Evolutionary conservation across 2,329 filamentous ascomycete genomes (phyloP), one percentile per base, ranked within the genome.

Genomic region (Pyrenophora teres): DNA sequence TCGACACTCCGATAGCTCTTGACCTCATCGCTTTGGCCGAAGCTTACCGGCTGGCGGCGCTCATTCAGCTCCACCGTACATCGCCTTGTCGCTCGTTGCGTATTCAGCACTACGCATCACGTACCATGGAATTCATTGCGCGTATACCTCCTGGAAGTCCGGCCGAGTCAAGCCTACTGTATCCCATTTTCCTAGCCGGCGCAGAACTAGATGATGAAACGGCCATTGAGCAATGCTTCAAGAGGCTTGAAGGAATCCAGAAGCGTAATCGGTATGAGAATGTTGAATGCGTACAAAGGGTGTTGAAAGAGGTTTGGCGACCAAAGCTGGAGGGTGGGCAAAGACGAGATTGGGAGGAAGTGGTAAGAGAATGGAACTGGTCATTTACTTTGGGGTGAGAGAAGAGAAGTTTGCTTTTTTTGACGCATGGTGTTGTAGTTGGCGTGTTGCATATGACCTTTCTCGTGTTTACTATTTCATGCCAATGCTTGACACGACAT

Each of bases 11-110:
- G 2, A 54, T 69, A 30, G 69, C 69, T 2, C 64, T 73, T 6
- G 70, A 73, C 40, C 59, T 73, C 13, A 69, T 73, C 13, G 68
- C 70, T 6, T 56, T 73, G 13, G 70, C 70, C 10, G 70, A 73
- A 50, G 51, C 68, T 2, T 73, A 71, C 33, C 68, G 70, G 13
- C 52, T 71, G 9, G 69, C 68, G 4, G 69, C 69, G 3, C 61
- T 73, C 13, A 72, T 73, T 16, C 69, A 72, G 32, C 58, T 73
- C 13, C 71, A 73, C 39, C 67, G 69, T 7, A 69, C 57, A 13
- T 73, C 70, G 1, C 44, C 62, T 4, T 38, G 53, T 6, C 67
- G 71, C 40, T 59, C 58, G 13, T 16, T 36, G 2, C 64, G 66
- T 5, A 62, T 73, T 5, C 61, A 69, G 8, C 47, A 50, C 4